Conservation (phyloP, 768 basidiomycete species). For the Lentinula sp. region DNA sequence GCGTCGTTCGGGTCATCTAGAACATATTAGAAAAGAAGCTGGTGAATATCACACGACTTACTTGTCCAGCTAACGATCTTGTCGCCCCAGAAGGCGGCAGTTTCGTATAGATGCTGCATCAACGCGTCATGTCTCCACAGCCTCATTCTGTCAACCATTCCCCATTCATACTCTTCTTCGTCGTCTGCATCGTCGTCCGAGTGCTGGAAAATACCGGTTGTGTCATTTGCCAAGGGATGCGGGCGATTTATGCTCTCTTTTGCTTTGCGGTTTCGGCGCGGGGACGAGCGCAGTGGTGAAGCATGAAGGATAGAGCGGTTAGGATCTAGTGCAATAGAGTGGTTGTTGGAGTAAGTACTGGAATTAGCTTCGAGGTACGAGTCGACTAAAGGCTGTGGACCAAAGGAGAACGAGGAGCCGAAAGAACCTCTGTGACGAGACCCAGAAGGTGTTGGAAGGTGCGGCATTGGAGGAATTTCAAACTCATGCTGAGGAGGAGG, state of each 20-base stretch:
- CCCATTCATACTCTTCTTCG: conserved; percentile 65
- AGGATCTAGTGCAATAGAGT: conserved; percentile 65
- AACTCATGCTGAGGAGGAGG: conserved; percentile 40
- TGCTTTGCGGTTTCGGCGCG: conserved; percentile 45
- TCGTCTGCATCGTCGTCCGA: conserved; percentile 57
- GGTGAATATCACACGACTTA: conserved; percentile 31
- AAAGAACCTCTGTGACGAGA: conserved; percentile 65
- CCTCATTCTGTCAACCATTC: conserved; percentile 91
- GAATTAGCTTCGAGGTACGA: conserved; percentile 63
- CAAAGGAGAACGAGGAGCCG: conserved; percentile 79
- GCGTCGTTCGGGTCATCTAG: conserved; percentile 95
- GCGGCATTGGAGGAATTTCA: conserved; percentile 38
- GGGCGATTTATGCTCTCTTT: conserved; percentile 46
- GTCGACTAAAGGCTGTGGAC: conserved; percentile 69
- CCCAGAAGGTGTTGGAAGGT: conserved; percentile 45
- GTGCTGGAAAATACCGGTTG: conserved; percentile 71
- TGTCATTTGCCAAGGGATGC: conserved; percentile 77
- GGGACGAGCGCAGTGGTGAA: conserved; percentile 67
- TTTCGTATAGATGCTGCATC: conserved; percentile 97
- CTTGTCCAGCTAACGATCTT: conserved; percentile 96
- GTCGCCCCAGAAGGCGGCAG: conserved; percentile 98
- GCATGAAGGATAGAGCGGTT: conserved; percentile 72
- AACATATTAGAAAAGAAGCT: conserved; percentile 7
- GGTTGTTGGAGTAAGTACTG: conserved; percentile 50
- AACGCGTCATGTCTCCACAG: conserved; percentile 97